A percentile compares a stretch with the other conserved stretches of the same genome.
phyloP scores from a whole-genome alignment of 169 alveolate genomes.

The Eimeria maxima region DNA sequence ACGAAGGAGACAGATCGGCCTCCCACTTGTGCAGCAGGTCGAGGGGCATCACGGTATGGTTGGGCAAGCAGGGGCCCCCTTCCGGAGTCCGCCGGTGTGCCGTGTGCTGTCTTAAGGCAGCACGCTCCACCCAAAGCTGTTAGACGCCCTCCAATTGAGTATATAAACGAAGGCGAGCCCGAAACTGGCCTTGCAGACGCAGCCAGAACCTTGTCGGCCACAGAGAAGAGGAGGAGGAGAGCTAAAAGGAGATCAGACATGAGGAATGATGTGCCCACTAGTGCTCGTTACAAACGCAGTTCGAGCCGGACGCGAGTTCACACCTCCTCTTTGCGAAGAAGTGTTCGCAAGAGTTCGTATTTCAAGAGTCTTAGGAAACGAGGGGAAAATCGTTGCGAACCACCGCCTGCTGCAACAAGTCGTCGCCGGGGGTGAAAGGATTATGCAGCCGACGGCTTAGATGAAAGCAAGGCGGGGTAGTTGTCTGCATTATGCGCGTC shows the following conservation, averaged over 20 bases:
- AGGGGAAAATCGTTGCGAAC: neutral
- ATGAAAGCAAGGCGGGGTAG: neutral
- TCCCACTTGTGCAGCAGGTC: neutral
- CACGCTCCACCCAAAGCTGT: neutral
- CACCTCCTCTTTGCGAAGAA: neutral
- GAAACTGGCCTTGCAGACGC: neutral
- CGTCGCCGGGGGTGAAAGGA: neutral
- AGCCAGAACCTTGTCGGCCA: neutral
- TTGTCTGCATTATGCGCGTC: neutral
- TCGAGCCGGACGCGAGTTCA: neutral
- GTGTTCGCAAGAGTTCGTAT: neutral
- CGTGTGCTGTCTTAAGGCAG: neutral
- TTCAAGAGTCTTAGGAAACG: neutral
- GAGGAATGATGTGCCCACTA: neutral
- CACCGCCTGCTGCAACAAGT: neutral
- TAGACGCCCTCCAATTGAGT: neutral
- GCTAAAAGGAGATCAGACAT: neutral
- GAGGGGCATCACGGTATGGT: neutral
- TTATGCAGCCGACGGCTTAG: neutral
- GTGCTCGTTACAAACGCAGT: neutral
- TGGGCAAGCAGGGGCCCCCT: neutral
- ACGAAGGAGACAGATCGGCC: neutral
- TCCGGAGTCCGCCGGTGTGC: neutral
- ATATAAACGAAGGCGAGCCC: neutral
- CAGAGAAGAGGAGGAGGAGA: neutral